phyloP scores from a whole-genome alignment of 768 basidiomycete species.

The Mycena crocata region DNA sequence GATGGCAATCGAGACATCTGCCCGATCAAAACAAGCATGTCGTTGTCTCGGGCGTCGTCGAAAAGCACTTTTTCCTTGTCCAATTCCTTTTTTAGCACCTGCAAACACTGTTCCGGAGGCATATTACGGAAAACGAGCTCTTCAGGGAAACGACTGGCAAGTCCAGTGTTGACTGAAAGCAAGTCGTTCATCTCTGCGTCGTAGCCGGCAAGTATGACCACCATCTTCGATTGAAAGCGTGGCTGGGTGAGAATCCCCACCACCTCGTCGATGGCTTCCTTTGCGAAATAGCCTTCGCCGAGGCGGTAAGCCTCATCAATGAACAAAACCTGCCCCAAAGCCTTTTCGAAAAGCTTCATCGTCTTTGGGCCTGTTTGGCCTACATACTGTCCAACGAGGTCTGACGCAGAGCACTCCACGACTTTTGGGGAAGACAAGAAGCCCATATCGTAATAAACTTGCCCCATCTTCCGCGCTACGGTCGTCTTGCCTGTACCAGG shows the following conservation, averaged over 20 bases:
- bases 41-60: constrained; percentile 41
- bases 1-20: constrained; percentile 58
- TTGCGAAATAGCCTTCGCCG: constrained; percentile 68
- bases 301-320: constrained; percentile 80
- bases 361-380: constrained; percentile 82
- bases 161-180: constrained; percentile 67
- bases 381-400: constrained; percentile 76
- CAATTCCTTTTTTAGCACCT: constrained; percentile 61
- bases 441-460: constrained; percentile 66
- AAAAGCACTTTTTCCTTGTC: constrained; percentile 54
- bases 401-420: constrained; percentile 75
- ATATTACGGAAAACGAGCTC: constrained; percentile 68
- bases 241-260: constrained; percentile 72
- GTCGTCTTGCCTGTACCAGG: constrained; percentile 72
- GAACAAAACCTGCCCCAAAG: constrained; percentile 75
- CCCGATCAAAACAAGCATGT: constrained; percentile 53
- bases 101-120: constrained; percentile 58
- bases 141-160: constrained; percentile 77
- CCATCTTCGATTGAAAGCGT: constrained; percentile 65
- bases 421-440: constrained; percentile 63
- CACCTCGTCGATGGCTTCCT: constrained; percentile 80
- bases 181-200: constrained; percentile 74
- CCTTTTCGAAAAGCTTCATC: constrained; percentile 68
- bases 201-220: constrained; percentile 79
- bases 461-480: constrained; percentile 61